Evolutionary conservation across 129 eudicot genomes (phyloP).

Genomic region (Lactuca saligna): DNA sequence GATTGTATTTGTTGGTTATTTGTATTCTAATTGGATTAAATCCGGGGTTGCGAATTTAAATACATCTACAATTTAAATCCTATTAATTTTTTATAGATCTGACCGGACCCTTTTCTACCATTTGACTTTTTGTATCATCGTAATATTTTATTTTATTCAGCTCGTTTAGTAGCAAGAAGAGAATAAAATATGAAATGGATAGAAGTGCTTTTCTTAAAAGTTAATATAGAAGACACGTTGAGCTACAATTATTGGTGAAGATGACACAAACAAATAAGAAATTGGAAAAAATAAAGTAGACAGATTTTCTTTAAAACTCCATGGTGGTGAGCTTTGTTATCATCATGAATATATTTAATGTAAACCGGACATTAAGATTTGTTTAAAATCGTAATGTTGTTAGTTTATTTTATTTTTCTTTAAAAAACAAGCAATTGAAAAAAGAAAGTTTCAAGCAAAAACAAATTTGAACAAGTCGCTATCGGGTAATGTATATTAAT

Average conservation of each 20-base stretch:
- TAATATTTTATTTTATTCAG: not conserved
- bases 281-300: not conserved
- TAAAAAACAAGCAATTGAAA: too few species aligned
- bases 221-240: conserved; percentile 1
- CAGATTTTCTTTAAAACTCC: not conserved
- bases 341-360: not conserved
- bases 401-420: too few species aligned
- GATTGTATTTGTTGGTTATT: too few species aligned
- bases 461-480: conserved; percentile 17
- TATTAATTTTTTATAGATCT: too few species aligned
- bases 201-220: not conserved
- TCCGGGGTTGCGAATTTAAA: too few species aligned
- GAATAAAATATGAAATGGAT: not conserved
- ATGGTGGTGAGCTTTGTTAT: too few species aligned
- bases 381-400: not conserved
- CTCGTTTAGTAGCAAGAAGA: not conserved
- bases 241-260: conserved; percentile 13
- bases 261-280: conserved; percentile 15
- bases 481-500: conserved; percentile 6
- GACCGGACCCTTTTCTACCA: too few species aligned
- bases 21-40: too few species aligned
- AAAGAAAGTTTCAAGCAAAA: not conserved
- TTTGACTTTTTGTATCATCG: too few species aligned
- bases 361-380: not conserved
- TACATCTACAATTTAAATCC: too few species aligned